Evolutionary conservation across 2,329 filamentous ascomycete species (phyloP).

Genomic region (Capronia americana): DNA sequence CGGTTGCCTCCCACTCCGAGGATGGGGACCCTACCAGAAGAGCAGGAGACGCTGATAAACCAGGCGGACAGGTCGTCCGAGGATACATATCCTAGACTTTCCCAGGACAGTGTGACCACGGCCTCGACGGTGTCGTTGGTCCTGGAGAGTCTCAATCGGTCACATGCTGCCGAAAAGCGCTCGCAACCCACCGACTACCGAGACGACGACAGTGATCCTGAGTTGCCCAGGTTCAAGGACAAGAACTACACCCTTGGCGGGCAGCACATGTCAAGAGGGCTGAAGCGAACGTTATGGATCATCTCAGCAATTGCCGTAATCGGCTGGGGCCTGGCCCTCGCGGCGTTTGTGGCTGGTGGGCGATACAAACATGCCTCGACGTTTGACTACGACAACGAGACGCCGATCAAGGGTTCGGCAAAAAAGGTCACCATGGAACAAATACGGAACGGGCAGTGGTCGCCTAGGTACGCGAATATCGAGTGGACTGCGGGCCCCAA

Average conservation of each 20-base stretch:
- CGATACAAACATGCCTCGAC: slow-evolving; percentile 44
- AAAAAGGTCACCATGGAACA: slow-evolving; percentile 53
- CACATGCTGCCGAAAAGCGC: slow-evolving; percentile 21
- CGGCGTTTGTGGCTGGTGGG: slow-evolving; percentile 50
- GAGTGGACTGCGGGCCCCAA: slow-evolving; percentile 57
- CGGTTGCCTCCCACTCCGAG: slow-evolving; percentile 14
- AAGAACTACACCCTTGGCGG: slow-evolving; percentile 27
- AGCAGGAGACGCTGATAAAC: slow-evolving; percentile 30
- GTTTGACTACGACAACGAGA: slow-evolving; percentile 43
- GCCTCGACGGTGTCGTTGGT: slow-evolving; percentile 42
- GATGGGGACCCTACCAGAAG: slow-evolving; percentile 26
- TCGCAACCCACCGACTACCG: slow-evolving; percentile 34
- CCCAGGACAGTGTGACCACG: slow-evolving; percentile 38
- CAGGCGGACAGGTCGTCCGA: slow-evolving; percentile 12
- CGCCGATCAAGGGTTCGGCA: slow-evolving; percentile 46
- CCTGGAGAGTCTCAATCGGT: slow-evolving; percentile 41
- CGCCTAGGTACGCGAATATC: slow-evolving; percentile 48
- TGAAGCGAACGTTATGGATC: slow-evolving; percentile 49
- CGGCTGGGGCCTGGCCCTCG: slow-evolving; percentile 54
- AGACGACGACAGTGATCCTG: slow-evolving; percentile 42
- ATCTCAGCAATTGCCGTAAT: slow-evolving; percentile 50
- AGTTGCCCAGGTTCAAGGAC: slow-evolving; percentile 37
- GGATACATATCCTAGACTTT: slow-evolving; percentile 15
- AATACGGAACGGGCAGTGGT: slow-evolving; percentile 49
- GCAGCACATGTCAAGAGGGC: slow-evolving; percentile 41